These are phyloP conservation scores for Dioscorea dumetorum DNA, from an alignment of 106 monocot species.

Conservation along the genomic window DNA sequence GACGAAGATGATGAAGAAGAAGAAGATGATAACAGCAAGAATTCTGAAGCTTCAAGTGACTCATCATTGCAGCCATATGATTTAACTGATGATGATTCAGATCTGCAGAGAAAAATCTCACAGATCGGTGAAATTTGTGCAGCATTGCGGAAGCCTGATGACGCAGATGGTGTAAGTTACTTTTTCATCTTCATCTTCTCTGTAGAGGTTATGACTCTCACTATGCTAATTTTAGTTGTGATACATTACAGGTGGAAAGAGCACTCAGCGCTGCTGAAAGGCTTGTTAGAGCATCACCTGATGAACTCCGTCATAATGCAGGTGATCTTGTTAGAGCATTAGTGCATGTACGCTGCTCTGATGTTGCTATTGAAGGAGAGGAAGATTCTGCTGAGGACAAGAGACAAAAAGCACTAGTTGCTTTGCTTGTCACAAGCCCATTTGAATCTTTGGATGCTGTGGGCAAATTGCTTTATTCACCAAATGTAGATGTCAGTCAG, in stretches of 20 bases:
- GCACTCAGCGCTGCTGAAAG: conserved; percentile 76
- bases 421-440: conserved; percentile 76
- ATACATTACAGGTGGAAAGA: conserved; percentile 57
- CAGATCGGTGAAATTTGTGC: conserved; percentile 64
- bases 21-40: conserved; percentile 31
- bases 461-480: conserved; percentile 73
- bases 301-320: conserved; percentile 75
- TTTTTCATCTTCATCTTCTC: conserved; percentile 3
- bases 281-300: conserved; percentile 88
- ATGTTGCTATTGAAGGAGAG: conserved; percentile 74
- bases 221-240: background rate
- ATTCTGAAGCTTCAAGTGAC: conserved; percentile 67
- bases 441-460: conserved; percentile 84
- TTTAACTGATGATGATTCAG: conserved; percentile 83
- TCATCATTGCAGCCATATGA: conserved; percentile 93
- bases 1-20: conserved; percentile 8
- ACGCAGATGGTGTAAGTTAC: conserved; percentile 84
- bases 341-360: conserved; percentile 75
- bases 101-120: conserved; percentile 60
- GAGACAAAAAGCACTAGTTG: conserved; percentile 74
- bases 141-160: conserved; percentile 87
- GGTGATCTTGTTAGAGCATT: conserved; percentile 77
- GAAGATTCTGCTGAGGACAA: conserved; percentile 87
- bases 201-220: background rate
- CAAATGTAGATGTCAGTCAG: conserved; percentile 85